Percentiles rank a stretch among this genome's conserved stretches.
Conservation (phyloP, 371 early-diverging fungal species). For the Mucor ambiguus region DNA sequence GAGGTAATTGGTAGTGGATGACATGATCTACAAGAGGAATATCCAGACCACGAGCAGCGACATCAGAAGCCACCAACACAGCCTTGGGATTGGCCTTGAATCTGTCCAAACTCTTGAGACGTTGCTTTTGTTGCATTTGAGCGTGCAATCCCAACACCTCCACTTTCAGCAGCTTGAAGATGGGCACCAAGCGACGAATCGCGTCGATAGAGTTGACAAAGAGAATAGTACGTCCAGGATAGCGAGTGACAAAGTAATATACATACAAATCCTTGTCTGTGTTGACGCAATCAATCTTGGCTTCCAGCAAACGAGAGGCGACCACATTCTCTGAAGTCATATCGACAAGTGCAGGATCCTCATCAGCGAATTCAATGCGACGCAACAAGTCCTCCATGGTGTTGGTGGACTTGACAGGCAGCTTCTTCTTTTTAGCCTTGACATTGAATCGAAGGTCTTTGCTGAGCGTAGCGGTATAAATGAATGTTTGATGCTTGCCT, state of each 20-base stretch:
- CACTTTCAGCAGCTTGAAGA: constrained; percentile 72
- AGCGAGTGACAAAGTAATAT: constrained; percentile 84
- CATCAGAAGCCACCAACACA: constrained; percentile 88
- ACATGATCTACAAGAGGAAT: constrained; percentile 97
- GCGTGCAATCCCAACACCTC: constrained; percentile 84
- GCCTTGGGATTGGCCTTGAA: constrained; percentile 74
- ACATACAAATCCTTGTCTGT: constrained; percentile 88
- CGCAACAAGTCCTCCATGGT: constrained; percentile 62
- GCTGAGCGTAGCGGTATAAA: constrained; percentile 95
- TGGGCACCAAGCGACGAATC: constrained; percentile 84
- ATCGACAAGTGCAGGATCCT: constrained; percentile 71
- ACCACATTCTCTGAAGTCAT: constrained; percentile 67
- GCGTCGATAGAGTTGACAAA: constrained; percentile 96
- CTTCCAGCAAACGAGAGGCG: constrained; percentile 74
- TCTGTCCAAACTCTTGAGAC: constrained; percentile 88
- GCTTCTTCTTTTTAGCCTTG: constrained; percentile 52
- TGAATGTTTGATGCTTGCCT: constrained; percentile 82
- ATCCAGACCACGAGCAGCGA: constrained; percentile 96
- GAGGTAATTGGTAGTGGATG: constrained; percentile 97
- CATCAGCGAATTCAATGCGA: constrained; percentile 75
- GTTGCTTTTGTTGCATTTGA: constrained; percentile 94
- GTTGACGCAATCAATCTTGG: constrained; percentile 81
- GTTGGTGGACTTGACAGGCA: constrained; percentile 19
- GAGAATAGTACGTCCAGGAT: constrained; percentile 89
- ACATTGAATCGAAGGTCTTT: constrained; percentile 67